Base-by-base conservation (phyloP, 257 asterid species). In the Mitragyna speciosa region DNA sequence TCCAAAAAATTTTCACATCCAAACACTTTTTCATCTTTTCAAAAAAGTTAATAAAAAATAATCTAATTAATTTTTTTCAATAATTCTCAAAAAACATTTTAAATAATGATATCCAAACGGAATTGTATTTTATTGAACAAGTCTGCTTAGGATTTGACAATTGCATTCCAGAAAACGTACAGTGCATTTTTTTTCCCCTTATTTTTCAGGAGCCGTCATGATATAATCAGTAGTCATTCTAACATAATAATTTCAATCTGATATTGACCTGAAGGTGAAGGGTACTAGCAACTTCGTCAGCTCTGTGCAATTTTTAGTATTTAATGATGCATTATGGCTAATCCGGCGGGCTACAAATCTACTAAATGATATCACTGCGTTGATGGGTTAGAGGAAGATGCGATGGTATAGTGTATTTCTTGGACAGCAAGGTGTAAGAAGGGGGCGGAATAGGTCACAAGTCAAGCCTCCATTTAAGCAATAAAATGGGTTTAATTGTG, bases 391-490 rank as follows among this genome's bases (percentile, higher is more conserved):
- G 26, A 20, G 19, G 63, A 19, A 56, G 63, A 56, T 19, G 8
- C 11, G 49, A 45, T 45, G 4, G 41, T 36, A 36, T 36, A 36
- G 41, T 36, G 4, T 36, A 36, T 71, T n/a, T 71, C 6, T 28
- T 7, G 16, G 28, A 36, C 20, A 72, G 45, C 64, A 49, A 64
- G 10, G 10, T 10, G 22, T 22, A 15, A 10, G 12, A 74, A 70
- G 41, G 15, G 4, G 3, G 69, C 14, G n/a, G 70, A 75, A 75
- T 24, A 1, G 17, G 58, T 75, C 70, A 59, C 7, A 59, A 78
- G 78, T 39, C 76, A 78, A 22, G 59, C 68, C 81, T 69, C 22
- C 49, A 52, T 49, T 77, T 68, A 8, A 48, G 81, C 81, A 77
- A 31, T 36, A 67, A 77, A 77, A 51, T 52, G 54, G 24, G 56